Evolutionary conservation across 2,329 filamentous ascomycete genomes (phyloP).

Genomic region (Fusarium veterinarium): DNA sequence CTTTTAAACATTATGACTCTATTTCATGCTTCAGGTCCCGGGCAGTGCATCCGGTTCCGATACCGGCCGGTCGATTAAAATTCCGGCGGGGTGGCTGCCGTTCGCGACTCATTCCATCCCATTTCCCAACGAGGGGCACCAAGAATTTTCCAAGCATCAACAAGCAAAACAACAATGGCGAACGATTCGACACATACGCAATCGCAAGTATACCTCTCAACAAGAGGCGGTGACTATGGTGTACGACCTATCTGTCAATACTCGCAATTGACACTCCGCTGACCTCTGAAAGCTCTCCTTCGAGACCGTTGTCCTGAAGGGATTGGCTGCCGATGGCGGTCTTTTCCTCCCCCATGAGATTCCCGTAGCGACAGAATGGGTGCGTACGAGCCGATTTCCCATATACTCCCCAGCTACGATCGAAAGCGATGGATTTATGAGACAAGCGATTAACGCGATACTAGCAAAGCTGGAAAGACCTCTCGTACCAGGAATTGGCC

Average conservation of each 20-base stretch:
- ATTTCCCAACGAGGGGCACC: slow-evolving; percentile 26
- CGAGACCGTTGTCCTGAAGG: slow-evolving; percentile 88
- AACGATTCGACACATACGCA: slow-evolving; percentile 39
- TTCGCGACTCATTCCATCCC: slow-evolving; percentile 18
- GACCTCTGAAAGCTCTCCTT: slow-evolving; percentile 74
- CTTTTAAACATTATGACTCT: not conserved
- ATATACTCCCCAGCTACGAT: fast-evolving
- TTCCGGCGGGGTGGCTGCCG: slow-evolving; percentile 34
- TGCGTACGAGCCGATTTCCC: slow-evolving; percentile 27
- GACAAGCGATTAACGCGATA: slow-evolving; percentile 3
- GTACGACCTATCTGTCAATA: slow-evolving; percentile 1
- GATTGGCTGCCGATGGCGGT: slow-evolving; percentile 83
- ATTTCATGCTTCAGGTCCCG: not conserved
- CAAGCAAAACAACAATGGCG: slow-evolving; percentile 33
- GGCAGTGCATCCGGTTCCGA: slow-evolving; percentile 6
- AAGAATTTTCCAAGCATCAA: slow-evolving; percentile 34
- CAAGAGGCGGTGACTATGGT: slow-evolving; percentile 44
- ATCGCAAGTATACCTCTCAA: slow-evolving; percentile 45
- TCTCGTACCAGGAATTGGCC: slow-evolving; percentile 84
- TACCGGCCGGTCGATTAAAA: slow-evolving; percentile 34
- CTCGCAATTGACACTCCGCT: not conserved
- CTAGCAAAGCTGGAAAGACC: slow-evolving; percentile 77
- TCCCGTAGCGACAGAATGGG: slow-evolving; percentile 72
- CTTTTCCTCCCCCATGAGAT: slow-evolving; percentile 88
- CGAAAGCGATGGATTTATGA: not conserved